Conservation (phyloP, 352 stramenopile species). For the Hyaloperonospora brassicae region DNA sequence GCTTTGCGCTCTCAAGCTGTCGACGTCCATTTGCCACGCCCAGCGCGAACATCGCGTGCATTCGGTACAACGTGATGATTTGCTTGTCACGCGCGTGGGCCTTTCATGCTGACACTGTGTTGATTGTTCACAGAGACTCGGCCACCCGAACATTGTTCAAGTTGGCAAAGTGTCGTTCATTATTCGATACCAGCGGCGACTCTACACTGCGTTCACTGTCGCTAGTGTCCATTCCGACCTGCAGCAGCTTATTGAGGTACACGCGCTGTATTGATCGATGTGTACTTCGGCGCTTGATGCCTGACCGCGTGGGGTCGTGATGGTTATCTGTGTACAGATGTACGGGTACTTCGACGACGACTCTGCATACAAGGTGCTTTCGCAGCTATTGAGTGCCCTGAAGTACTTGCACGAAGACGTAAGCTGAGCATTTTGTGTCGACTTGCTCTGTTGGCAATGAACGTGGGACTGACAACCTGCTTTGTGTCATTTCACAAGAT, state of each 20-base stretch:
- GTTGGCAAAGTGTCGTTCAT: slow-evolving; percentile 50
- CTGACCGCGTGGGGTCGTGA: no score
- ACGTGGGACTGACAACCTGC: slow-evolving; percentile 1
- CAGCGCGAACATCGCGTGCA: slow-evolving; percentile 64
- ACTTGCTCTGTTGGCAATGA: neutral
- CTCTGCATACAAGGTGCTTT: slow-evolving; percentile 53
- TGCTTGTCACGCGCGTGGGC: neutral
- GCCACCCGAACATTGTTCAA: slow-evolving; percentile 57
- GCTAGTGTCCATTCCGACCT: slow-evolving; percentile 63
- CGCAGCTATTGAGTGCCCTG: slow-evolving; percentile 53
- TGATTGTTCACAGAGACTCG: slow-evolving; percentile 37
- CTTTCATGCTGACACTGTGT: slow-evolving; percentile 8
- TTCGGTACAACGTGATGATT: slow-evolving; percentile 33
- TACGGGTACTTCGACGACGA: slow-evolving; percentile 52
- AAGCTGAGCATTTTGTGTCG: slow-evolving; percentile 5
- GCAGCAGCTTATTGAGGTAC: slow-evolving; percentile 65
- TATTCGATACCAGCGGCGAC: slow-evolving; percentile 58
- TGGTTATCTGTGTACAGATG: slow-evolving; percentile 25
- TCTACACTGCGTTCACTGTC: slow-evolving; percentile 73
- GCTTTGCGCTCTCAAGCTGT: slow-evolving; percentile 60
- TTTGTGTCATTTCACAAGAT: slow-evolving; percentile 28
- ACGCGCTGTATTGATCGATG: neutral
- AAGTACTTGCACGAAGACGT: slow-evolving; percentile 73
- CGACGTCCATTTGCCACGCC: slow-evolving; percentile 59
- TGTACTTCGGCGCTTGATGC: neutral